phyloP scores from a whole-genome alignment of 2,329 filamentous ascomycete genomes.

The Canariomyces notabilis region DNA sequence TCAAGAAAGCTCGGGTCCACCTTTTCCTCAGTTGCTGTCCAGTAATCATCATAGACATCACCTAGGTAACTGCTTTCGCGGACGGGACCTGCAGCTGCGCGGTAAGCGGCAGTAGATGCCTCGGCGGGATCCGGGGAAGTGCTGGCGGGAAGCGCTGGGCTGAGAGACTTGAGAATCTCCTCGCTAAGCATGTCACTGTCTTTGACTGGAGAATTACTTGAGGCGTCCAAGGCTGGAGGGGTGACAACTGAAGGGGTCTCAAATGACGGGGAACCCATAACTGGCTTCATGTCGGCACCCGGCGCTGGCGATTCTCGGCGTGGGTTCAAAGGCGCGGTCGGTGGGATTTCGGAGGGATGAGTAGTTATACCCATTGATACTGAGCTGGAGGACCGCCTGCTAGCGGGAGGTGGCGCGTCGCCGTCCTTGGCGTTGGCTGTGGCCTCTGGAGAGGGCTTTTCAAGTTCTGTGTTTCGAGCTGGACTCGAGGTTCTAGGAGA shows the following conservation, averaged over 20 bases:
- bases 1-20: constrained; percentile 6
- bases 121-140: constrained; percentile 8
- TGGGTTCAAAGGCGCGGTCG: constrained; percentile 43
- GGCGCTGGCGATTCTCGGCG: constrained; percentile 26
- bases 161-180: constrained; percentile 69
- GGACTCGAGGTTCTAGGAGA: constrained; percentile 13
- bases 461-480: constrained; percentile 3
- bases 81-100: constrained; percentile 10
- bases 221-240: constrained; percentile 43
- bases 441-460: constrained; percentile 5
- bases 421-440: background rate
- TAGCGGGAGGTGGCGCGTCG: background rate
- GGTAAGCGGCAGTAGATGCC: constrained; percentile 22
- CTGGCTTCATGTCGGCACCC: constrained; percentile 31
- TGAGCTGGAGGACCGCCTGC: constrained; percentile 16
- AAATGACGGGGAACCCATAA: constrained; percentile 33
- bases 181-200: constrained; percentile 68
- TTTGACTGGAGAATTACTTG: constrained; percentile 50
- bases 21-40: constrained; percentile 47
- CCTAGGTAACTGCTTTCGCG: constrained; percentile 60
- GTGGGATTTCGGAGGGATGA: constrained; percentile 31
- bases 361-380: constrained; percentile 15
- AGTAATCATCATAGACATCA: constrained; percentile 64
- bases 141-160: constrained; percentile 38
- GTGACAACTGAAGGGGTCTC: constrained; percentile 40